Evolutionary conservation across 2,329 filamentous ascomycete genomes (phyloP).

Genomic region (Botryotinia narcissicola): DNA sequence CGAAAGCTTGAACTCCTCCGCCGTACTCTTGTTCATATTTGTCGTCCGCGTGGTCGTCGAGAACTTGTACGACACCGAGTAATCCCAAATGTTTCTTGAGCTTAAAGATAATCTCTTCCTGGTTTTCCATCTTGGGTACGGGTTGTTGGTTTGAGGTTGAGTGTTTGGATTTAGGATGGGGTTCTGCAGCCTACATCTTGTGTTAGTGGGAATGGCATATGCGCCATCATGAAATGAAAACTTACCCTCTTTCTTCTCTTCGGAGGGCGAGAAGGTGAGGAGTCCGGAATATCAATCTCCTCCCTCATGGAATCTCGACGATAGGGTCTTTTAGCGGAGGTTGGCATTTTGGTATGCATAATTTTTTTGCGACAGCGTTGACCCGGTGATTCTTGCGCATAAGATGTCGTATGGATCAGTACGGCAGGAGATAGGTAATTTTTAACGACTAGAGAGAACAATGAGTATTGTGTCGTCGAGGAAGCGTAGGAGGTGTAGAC

Average conservation of each 20-base stretch:
- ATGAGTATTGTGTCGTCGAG: constrained; percentile 18
- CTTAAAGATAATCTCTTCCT: constrained; percentile 45
- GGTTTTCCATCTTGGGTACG: constrained; percentile 43
- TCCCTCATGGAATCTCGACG: constrained; percentile 39
- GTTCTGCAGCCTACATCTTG: constrained; percentile 42
- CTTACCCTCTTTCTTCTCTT: constrained; percentile 63
- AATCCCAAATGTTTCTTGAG: constrained; percentile 32
- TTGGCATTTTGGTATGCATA: constrained; percentile 38
- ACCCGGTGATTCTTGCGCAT: constrained; percentile 17
- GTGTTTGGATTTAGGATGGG: not conserved
- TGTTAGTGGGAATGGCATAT: constrained; percentile 17
- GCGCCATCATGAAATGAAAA: constrained; percentile 15
- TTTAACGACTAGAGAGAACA: constrained; percentile 10
- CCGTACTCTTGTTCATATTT: constrained; percentile 58
- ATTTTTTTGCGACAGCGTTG: constrained; percentile 24
- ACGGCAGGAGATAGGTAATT: not conserved
- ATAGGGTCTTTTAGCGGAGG: constrained; percentile 42
- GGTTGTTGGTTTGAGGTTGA: constrained; percentile 27
- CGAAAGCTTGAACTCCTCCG: constrained; percentile 69
- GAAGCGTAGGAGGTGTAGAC: not conserved
- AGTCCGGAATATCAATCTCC: constrained; percentile 38
- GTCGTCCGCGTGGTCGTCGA: constrained; percentile 60
- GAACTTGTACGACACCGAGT: constrained; percentile 53
- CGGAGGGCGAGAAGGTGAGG: constrained; percentile 59
- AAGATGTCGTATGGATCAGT: not conserved